Base-by-base conservation (phyloP, 176 grass and related monocot genomes). In the Juncus effusus region DNA sequence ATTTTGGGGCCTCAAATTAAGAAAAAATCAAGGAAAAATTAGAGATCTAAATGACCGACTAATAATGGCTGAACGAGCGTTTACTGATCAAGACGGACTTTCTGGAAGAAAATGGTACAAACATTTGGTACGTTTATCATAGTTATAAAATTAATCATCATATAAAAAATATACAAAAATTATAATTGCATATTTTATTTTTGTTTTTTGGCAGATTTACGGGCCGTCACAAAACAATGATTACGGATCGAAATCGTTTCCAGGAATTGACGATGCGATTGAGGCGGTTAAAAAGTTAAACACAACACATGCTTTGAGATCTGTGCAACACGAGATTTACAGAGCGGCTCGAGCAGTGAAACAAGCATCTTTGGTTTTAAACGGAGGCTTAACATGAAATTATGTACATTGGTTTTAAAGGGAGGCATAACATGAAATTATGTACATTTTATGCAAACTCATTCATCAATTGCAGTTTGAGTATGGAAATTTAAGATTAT, bases 11-110 rank as follows among this genome's bases (percentile, higher is more conserved):
- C 51, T 79, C 35, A 51, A 80, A 51, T 62, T 91, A 61, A 82
- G 49, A 41, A 86, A 76, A 74, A 80, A 80, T 69, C 84, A 76
- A 5, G 51, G 74, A 54, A 97, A 73, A 84, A 79, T 89, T 54
- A 77, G 88, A 42, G 73, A 74, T 42, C 63, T 93, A 44, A 97
- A 93, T 78, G 85, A 86, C 59, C 59, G 83, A 13, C 74, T 97
- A 59, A 92, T 93, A 63, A 84, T 84, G 88, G 78, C 85, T 6
- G 94, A 99, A 36, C 74, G 88, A 44, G 94, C 85, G 67, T 84
- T 89, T 73, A 92, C 85, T 40, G 87, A 77, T 74, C 72, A 77
- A 68, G 85, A 99, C 40, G 85, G 94, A 7, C 60, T 99, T 38
- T 39, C 42, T 38, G 74, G 63, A 51, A 84, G 69, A 61, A 60